These are phyloP conservation scores for Chloris gayana DNA, from an alignment of 176 grass and related monocot species.

Conservation along the genomic window DNA sequence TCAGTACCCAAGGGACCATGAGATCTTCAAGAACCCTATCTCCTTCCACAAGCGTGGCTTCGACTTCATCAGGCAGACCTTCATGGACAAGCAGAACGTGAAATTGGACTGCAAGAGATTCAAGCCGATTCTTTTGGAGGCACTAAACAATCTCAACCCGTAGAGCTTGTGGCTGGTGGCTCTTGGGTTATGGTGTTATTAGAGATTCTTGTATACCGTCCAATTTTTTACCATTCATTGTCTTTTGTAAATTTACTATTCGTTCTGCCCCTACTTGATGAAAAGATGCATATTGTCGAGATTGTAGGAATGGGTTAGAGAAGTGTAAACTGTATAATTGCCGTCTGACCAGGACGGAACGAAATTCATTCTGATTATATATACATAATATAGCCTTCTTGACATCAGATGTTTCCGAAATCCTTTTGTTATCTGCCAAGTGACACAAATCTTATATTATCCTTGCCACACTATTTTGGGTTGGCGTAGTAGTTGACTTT, in stretches of 20 bases:
- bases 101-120: conserved; percentile 74
- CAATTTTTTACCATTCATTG: conserved; percentile 39
- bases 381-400: not conserved
- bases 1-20: conserved; percentile 64
- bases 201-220: conserved; percentile 12
- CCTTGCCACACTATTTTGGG: not conserved
- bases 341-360: conserved; percentile 12
- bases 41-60: conserved; percentile 53
- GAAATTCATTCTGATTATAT: conserved; percentile 17
- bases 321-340: conserved; percentile 30
- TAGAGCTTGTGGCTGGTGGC: conserved; percentile 13
- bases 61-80: conserved; percentile 48
- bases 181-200: not conserved
- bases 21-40: conserved; percentile 64
- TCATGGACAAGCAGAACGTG: conserved; percentile 84
- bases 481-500: not conserved
- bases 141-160: conserved; percentile 66
- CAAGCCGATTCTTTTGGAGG: conserved; percentile 63
- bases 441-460: not conserved
- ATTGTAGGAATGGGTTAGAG: conserved; percentile 22
- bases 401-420: not conserved
- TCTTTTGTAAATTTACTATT: conserved; percentile 22
- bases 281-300: conserved; percentile 23
- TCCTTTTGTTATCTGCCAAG: not conserved
- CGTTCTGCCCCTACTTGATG: not conserved